Evolutionary conservation across 441 rosid species (phyloP), one percentile per base, ranked within the genome.

Genomic region (California macrophylla): DNA sequence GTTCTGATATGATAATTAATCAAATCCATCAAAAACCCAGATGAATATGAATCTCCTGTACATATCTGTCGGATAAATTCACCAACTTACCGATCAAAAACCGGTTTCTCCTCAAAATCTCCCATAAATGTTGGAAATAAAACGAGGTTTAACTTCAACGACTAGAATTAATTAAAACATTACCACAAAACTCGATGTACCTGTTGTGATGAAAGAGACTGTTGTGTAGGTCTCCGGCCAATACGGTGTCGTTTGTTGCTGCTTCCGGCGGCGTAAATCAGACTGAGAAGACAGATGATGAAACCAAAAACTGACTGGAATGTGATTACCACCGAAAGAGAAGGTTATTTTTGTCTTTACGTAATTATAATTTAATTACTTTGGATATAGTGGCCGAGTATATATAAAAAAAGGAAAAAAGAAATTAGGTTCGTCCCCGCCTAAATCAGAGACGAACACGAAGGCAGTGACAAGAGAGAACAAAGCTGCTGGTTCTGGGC

Each of bases 361-460:
- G 2, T 52, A 52, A 52, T 52, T 52, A 20, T 21, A 52, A 52
- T 52, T 52, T 52, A 52, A 38, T 38, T 38, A 8, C 45, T 28
- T 38, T 2, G 9, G 10, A 8, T 32, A 1, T 38, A 38, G 15
- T 8, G 10, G 12, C 45, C 9, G 45, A 38, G 10, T 0, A 38
- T 38, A 38, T 38, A 38, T 38, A 38, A 38, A 38, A 3, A 38
- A 3, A 38, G 45, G 45, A 38, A 38, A 38, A 18, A 5, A 8
- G 9, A 52, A 52, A 45, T 2, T 45, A 45, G 18, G 20, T 4
- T 47, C 56, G 30, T 52, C 63, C 76, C 74, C 69, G 71, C 75
- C 79, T 61, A 2, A 76, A 73, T 54, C 78, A 36, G 66, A 34
- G 76, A 69, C 62, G 73, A 68, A 56, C 66, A 64, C 71, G 40